Base-by-base conservation (phyloP, 2,329 filamentous ascomycete genomes). In the Aspergillus sp. region DNA sequence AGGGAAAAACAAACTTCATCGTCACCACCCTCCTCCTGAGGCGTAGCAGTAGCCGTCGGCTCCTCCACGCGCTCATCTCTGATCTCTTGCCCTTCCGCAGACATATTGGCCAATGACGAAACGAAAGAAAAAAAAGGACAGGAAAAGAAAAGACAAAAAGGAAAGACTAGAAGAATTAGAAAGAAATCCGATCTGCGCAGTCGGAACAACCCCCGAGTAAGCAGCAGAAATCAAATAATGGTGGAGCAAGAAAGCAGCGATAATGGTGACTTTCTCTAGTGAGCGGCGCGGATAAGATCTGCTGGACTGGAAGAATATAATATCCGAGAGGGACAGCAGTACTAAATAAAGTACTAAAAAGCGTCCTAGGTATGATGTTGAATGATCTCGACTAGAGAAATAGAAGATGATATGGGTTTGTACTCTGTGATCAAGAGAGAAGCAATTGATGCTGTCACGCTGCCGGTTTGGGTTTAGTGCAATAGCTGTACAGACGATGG, bases 1-100 rank as follows among this genome's bases (percentile, higher is more conserved):
- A 9, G 44, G 51, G n/a, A 42, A 12, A 47, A 43, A 54, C 59
- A 50, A 65, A 73, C 70, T 64, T 73, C 70, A 57, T 73, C 71
- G 51, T 73, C 69, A 43, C 60, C 68, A 27, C 61, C 65, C 49
- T 71, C 70, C 42, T 70, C 66, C 26, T 69, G 64, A 19, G 12
- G n/a, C 7, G 36, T 27, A 46, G 53, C 19, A 19, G 30, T 9
- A 6, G 30, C 30, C 8, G 30, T 39, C 19, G 36, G 12, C 19
- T 39, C 51, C 33, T 66, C 64, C 46, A 64, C 50, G 52, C 58
- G 65, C 55, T 70, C 66, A 52, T 68, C 61, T 52, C 65, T 62
- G 8, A 67, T 46, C 47, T 68, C 61, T 30, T 59, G 50, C 43
- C 63, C 63, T 56, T 70, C 66, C 28, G 65, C 57, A 49, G 63